Conservation (phyloP, 2,329 filamentous ascomycete species). For the Penicillium sclerotiorum region DNA sequence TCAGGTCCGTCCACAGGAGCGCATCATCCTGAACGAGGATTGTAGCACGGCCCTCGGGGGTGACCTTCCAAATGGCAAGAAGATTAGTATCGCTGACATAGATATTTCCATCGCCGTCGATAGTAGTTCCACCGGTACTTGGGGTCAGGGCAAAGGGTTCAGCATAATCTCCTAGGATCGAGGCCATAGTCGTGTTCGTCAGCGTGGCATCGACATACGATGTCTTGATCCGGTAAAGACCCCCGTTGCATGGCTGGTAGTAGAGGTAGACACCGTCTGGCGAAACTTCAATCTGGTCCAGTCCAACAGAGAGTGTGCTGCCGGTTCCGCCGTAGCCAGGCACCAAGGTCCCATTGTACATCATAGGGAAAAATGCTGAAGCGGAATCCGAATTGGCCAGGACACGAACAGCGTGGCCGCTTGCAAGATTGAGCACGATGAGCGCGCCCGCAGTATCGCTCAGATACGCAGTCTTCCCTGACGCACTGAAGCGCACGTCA, state of each 20-base stretch:
- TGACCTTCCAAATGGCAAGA: conserved; percentile 1
- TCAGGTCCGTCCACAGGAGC: conserved; percentile 1
- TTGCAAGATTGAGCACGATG: conserved; percentile 21
- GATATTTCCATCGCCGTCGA: conserved; percentile 4
- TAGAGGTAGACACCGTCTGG: conserved; percentile 1
- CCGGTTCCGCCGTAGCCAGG: background rate
- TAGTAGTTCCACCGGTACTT: background rate
- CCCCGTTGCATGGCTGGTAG: conserved; percentile 2
- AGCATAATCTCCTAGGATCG: background rate
- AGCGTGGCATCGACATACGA: background rate
- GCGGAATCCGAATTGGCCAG: background rate
- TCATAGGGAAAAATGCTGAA: conserved; percentile 4
- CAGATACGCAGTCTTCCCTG: background rate
- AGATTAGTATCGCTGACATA: conserved; percentile 1
- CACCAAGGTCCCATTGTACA: background rate
- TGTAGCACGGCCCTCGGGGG: background rate
- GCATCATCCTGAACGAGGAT: conserved; percentile 4
- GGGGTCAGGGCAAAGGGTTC: background rate
- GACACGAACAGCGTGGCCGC: background rate
- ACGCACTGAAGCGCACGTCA: conserved; percentile 27
- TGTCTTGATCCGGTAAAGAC: background rate
- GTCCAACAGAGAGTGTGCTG: background rate
- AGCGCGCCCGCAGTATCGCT: conserved; percentile 22
- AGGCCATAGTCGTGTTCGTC: background rate
- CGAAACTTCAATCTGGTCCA: conserved; percentile 2